Evolutionary conservation across 1,284 basidiomycete genomes (phyloP).

Genomic region (Cryptococcus floricola): DNA sequence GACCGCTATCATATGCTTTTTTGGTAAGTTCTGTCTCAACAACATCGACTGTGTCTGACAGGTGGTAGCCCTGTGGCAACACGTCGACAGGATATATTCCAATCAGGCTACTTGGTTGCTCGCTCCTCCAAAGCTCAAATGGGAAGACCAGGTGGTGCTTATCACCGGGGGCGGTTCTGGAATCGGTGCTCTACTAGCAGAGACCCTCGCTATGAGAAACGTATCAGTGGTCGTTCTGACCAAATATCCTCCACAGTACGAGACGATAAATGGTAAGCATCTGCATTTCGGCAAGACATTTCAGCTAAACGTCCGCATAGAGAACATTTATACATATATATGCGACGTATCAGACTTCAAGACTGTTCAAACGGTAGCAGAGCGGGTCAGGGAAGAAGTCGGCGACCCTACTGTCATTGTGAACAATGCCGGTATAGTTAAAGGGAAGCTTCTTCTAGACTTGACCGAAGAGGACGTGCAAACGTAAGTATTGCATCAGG

Average conservation of each 20-base stretch:
- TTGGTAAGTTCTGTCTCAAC: slow-evolving; percentile 53
- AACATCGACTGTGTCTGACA: neutral
- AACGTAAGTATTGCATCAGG: slow-evolving; percentile 57
- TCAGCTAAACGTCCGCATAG: slow-evolving; percentile 46
- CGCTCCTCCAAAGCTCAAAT: slow-evolving; percentile 61
- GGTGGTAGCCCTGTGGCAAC: slow-evolving; percentile 61
- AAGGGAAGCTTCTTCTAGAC: slow-evolving; percentile 80
- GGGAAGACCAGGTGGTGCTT: slow-evolving; percentile 79
- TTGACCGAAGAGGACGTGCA: slow-evolving; percentile 70
- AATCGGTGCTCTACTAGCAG: slow-evolving; percentile 77
- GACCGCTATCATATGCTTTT: slow-evolving; percentile 57
- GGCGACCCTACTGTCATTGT: slow-evolving; percentile 84
- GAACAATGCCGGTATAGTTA: slow-evolving; percentile 94
- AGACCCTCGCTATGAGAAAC: slow-evolving; percentile 72
- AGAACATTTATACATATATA: slow-evolving; percentile 66
- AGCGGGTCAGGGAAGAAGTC: slow-evolving; percentile 71
- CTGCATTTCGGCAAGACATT: neutral
- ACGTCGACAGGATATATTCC: slow-evolving; percentile 66
- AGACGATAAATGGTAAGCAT: slow-evolving; percentile 9
- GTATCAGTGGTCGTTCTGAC: slow-evolving; percentile 83
- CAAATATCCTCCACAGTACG: slow-evolving; percentile 57
- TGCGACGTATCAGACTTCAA: slow-evolving; percentile 87
- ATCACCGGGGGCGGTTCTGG: slow-evolving; percentile 88
- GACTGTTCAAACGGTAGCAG: slow-evolving; percentile 68
- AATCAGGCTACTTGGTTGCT: slow-evolving; percentile 63